These are phyloP conservation scores for Berberis vulgaris DNA, from an alignment of 164 flowering plant genomes.

Conservation along the genomic window DNA sequence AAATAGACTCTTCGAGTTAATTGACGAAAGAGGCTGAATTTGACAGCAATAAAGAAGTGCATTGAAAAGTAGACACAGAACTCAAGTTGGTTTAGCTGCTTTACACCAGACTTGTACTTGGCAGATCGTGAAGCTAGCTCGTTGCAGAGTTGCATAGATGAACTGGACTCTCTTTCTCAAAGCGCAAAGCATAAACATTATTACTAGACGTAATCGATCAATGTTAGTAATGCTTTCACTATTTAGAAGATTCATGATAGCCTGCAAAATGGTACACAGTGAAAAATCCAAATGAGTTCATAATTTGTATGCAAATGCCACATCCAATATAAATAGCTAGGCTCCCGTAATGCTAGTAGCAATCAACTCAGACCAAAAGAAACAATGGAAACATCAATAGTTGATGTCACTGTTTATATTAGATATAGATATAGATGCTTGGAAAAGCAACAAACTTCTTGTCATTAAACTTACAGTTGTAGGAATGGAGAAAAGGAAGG, in stretches of 20 bases:
- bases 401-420: too few relatives aligned
- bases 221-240: slow-evolving; percentile 77
- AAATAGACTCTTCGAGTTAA: too few relatives aligned
- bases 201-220: slow-evolving; percentile 80
- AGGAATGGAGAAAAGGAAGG: too few relatives aligned
- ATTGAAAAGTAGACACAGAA: not conserved
- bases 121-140: slow-evolving; percentile 80
- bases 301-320: too few relatives aligned
- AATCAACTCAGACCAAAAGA: too few relatives aligned
- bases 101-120: slow-evolving; percentile 96
- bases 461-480: too few relatives aligned
- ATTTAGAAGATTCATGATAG: slow-evolving; percentile 70
- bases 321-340: too few relatives aligned
- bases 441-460: too few relatives aligned
- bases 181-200: slow-evolving; percentile 93
- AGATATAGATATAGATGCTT: too few relatives aligned
- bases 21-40: not conserved
- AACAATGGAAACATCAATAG: too few relatives aligned
- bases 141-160: slow-evolving; percentile 97
- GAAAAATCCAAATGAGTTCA: too few relatives aligned
- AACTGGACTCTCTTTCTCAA: slow-evolving; percentile 97
- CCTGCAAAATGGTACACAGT: slow-evolving; percentile 35
- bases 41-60: not conserved
- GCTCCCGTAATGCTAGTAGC: too few relatives aligned
- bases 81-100: slow-evolving; percentile 13